Evolutionary conservation across 148 eudicot species (phyloP), one percentile per base, ranked within the genome.

Genomic region (Cornus florida): DNA sequence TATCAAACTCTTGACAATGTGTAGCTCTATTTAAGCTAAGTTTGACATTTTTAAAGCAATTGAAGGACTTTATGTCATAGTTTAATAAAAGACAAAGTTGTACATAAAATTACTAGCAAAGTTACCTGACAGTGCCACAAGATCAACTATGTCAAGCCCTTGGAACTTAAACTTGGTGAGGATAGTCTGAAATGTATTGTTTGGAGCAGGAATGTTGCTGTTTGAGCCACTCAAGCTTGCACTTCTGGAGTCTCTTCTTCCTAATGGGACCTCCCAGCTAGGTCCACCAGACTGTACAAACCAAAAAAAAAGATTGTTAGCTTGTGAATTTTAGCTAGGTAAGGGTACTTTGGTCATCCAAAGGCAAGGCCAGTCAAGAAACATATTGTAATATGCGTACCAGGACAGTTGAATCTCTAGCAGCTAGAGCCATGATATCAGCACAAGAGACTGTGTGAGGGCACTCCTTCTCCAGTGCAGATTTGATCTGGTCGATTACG

Each of bases 161-260:
- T 93, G 82, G 5, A 86, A 87, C 78, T 93, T 87, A 74, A 95
- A 95, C 80, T 91, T 93, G 79, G 96, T 90, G 53, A 93, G 90
- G 81, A 95, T 90, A 79, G 98, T 90, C 67, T 90, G 89, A 78
- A 95, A 95, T 3, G 98, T 91, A 92, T 86, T 91, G 88, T 90
- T 95, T 64, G 97, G 98, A 50, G 96, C 95, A n/a, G 98, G 98
- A 77, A 95, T 95, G 83, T 93, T 84, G 35, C 87, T 82, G 88
- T 95, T 95, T 17, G 98, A 89, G n/a, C 98, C 98, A 73, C 90
- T 88, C 76, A 95, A 77, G 79, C 98, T 95, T 43, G 97, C 98
- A 70, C 84, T 81, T 65, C 65, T 82, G 0, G 96, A 85, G 81
- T 95, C 98, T 75, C 89, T 91, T 86, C 98, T 89, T 81, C 98